Conservation (phyloP, 1,284 basidiomycete species). For the Chiua sp. region DNA sequence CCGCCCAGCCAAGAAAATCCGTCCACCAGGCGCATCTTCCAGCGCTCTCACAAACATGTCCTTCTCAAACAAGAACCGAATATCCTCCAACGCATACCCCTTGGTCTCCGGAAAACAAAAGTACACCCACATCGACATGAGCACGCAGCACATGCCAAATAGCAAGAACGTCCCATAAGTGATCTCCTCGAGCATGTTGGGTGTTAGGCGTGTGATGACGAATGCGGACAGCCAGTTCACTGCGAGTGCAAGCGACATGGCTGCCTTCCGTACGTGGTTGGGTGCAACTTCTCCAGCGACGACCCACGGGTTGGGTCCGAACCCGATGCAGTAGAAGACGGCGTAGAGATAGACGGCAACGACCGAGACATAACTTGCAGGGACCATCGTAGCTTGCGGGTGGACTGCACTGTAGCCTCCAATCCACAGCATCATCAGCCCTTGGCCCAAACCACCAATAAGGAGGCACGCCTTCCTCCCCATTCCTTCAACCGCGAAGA, state of each 20-base stretch:
- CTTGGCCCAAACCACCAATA: conserved; percentile 51
- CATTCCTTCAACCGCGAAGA: conserved; percentile 49
- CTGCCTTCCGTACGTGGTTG: conserved; percentile 51
- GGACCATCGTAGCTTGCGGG: conserved; percentile 37
- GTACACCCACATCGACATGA: conserved; percentile 53
- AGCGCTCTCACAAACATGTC: conserved; percentile 46
- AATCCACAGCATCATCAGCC: conserved; percentile 55
- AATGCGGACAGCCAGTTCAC: conserved; percentile 56
- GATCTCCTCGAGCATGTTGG: conserved; percentile 54
- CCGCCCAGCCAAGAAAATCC: conserved; percentile 43
- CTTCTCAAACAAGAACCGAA: conserved; percentile 51
- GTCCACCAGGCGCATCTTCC: conserved; percentile 52
- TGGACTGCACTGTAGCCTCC: conserved; percentile 50
- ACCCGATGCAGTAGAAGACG: conserved; percentile 50
- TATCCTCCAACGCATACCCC: conserved; percentile 53
- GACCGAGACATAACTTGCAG: conserved; percentile 55
- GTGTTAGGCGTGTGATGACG: conserved; percentile 54
- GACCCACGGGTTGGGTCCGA: conserved; percentile 49
- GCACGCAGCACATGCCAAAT: conserved; percentile 52
- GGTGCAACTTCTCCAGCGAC: conserved; percentile 55
- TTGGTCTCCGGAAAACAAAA: conserved; percentile 51
- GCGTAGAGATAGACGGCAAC: conserved; percentile 55
- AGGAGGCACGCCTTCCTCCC: conserved; percentile 54
- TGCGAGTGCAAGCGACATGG: conserved; percentile 48
- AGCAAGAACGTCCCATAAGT: conserved; percentile 57